phyloP scores from a whole-genome alignment of 805 yeast genomes.

The Wickerhamiella occidentalis region DNA sequence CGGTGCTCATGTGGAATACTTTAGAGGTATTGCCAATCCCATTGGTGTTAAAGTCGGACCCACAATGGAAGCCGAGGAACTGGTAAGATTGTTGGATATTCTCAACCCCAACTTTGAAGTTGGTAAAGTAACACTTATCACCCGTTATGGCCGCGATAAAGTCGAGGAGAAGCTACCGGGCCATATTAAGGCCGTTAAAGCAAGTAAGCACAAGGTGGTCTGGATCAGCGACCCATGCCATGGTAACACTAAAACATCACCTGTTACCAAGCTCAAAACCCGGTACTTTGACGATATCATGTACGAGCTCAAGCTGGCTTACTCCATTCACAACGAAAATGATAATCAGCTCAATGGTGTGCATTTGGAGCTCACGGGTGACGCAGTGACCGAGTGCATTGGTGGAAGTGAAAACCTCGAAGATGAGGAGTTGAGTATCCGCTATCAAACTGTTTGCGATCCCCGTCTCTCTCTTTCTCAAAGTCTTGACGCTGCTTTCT shows the following conservation, averaged over 20 bases:
- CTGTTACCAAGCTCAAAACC: slow-evolving; percentile 31
- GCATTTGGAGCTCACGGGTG: slow-evolving; percentile 35
- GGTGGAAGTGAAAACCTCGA: slow-evolving; percentile 32
- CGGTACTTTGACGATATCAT: slow-evolving; percentile 34
- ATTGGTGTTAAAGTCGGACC: slow-evolving; percentile 37
- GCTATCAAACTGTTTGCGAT: slow-evolving; percentile 35
- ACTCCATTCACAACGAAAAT: slow-evolving; percentile 28
- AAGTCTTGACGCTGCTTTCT: slow-evolving; percentile 33
- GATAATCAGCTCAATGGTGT: slow-evolving; percentile 30
- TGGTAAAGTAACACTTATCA: slow-evolving; percentile 33
- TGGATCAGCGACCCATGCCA: slow-evolving; percentile 38
- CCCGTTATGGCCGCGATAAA: slow-evolving; percentile 33
- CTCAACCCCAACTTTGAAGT: slow-evolving; percentile 30
- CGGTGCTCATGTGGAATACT: slow-evolving; percentile 37
- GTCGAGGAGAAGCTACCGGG: slow-evolving; percentile 29
- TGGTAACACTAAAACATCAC: slow-evolving; percentile 33
- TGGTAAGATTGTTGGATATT: slow-evolving; percentile 29
- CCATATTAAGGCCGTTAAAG: slow-evolving; percentile 31
- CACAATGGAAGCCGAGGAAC: slow-evolving; percentile 30
- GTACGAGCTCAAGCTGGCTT: slow-evolving; percentile 29
- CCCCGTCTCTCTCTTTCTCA: slow-evolving; percentile 32
- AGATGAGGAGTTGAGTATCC: slow-evolving; percentile 30
- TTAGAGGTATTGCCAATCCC: slow-evolving; percentile 34
- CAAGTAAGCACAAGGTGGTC: slow-evolving; percentile 31
- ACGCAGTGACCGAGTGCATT: slow-evolving; percentile 34